Conservation (phyloP, 2,329 filamentous ascomycete genomes). For the Venturia carpophila region DNA sequence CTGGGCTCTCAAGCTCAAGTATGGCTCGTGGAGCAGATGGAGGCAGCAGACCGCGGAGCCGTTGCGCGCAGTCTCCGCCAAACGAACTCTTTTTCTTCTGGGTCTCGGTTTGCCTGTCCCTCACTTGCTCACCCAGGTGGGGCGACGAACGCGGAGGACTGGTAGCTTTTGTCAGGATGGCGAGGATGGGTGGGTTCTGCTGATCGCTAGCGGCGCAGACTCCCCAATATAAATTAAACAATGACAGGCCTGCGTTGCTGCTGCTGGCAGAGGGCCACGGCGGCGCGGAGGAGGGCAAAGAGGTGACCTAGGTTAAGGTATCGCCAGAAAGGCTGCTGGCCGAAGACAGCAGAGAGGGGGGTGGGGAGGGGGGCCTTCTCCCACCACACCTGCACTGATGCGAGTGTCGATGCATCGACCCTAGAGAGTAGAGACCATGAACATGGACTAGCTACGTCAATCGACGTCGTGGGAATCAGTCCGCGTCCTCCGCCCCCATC, state of each 20-base stretch:
- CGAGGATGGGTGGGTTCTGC: conserved; percentile 1
- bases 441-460: background rate
- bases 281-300: conserved; percentile 10
- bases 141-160: background rate
- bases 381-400: too few species aligned
- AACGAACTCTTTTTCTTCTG: background rate
- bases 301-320: too few species aligned
- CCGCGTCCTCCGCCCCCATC: conserved; percentile 1
- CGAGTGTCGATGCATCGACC: background rate
- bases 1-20: background rate
- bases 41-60: background rate
- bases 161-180: background rate
- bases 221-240: conserved; percentile 7
- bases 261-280: background rate
- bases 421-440: background rate
- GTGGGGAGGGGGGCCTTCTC: too few species aligned
- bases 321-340: too few species aligned
- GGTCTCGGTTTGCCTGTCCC: conserved; percentile 2
- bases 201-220: background rate
- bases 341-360: too few species aligned
- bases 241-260: background rate
- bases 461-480: conserved; percentile 5
- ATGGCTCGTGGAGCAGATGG: background rate
- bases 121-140: background rate
- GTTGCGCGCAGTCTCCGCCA: background rate